Conservation (phyloP, 805 yeast genomes). For the Yamadazyma endophytica region DNA sequence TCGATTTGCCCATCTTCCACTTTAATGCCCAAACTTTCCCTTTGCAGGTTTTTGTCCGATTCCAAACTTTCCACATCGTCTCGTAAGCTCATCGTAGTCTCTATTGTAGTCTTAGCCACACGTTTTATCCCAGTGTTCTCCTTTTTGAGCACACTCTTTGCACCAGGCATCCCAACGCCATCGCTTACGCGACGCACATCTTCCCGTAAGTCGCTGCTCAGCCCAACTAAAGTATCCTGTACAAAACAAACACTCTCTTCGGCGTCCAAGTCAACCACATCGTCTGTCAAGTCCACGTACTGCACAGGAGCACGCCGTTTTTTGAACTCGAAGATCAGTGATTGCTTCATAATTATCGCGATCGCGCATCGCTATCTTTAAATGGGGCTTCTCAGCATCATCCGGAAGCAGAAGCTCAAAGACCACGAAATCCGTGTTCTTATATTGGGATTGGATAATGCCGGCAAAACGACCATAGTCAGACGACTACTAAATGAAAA, state of each 20-base stretch:
- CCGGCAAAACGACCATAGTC: constrained; percentile 88
- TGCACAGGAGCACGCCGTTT: neutral
- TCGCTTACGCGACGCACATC: neutral
- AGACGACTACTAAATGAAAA: constrained; percentile 51
- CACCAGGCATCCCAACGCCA: no score
- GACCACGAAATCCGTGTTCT: constrained; percentile 74
- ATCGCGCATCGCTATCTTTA: neutral
- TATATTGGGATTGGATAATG: constrained; percentile 80
- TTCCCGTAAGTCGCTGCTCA: no score
- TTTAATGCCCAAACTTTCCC: no score
- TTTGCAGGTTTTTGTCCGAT: no score
- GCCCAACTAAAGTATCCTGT: no score
- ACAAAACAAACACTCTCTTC: no score
- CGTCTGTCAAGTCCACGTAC: constrained; percentile 3
- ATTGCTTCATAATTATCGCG: constrained; percentile 4
- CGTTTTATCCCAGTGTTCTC: neutral
- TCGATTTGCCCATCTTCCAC: no score
- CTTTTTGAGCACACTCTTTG: neutral
- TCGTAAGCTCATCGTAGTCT: no score
- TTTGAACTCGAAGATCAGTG: constrained; percentile 4
- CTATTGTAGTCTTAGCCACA: no score
- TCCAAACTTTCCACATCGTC: no score
- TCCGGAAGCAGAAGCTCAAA: constrained; percentile 76
- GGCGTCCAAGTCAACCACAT: neutral
- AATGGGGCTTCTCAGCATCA: constrained; percentile 81